phyloP scores from a whole-genome alignment of 2,329 filamentous ascomycete species.

The Cladophialophora psammophila region DNA sequence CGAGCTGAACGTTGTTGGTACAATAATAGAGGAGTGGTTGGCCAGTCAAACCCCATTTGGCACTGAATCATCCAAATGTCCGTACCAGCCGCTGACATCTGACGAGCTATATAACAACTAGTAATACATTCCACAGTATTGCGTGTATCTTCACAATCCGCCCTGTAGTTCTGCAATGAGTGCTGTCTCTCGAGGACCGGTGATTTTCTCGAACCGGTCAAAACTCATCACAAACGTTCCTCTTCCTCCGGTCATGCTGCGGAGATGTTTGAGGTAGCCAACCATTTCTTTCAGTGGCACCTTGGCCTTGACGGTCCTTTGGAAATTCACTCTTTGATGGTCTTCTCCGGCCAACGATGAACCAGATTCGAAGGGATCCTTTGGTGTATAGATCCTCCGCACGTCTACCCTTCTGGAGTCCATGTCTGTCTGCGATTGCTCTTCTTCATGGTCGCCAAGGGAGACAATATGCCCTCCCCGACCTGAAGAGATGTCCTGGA shows the following conservation, averaged over 20 bases:
- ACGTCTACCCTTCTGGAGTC: slow-evolving; percentile 66
- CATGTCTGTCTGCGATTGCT: slow-evolving; percentile 43
- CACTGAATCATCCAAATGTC: neutral
- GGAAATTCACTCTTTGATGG: slow-evolving; percentile 50
- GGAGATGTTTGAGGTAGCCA: slow-evolving; percentile 86
- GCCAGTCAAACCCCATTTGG: slow-evolving; percentile 9
- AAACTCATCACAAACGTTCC: slow-evolving; percentile 79
- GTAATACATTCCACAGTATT: neutral
- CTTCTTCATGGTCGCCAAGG: slow-evolving; percentile 62
- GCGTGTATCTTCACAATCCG: slow-evolving; percentile 18
- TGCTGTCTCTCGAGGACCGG: slow-evolving; percentile 64
- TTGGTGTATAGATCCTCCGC: slow-evolving; percentile 81
- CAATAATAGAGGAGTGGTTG: neutral
- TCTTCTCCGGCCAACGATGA: slow-evolving; percentile 42
- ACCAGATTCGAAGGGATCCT: slow-evolving; percentile 74
- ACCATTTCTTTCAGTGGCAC: slow-evolving; percentile 98
- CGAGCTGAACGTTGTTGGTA: slow-evolving; percentile 21
- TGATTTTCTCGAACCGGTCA: slow-evolving; percentile 74
- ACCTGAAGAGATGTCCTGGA: slow-evolving; percentile 79
- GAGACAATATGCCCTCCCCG: slow-evolving; percentile 78
- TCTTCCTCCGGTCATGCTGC: slow-evolving; percentile 86
- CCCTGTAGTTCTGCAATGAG: slow-evolving; percentile 58
- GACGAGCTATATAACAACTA: neutral
- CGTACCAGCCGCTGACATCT: slow-evolving; percentile 2
- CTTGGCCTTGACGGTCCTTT: slow-evolving; percentile 76